Conservation (phyloP, 2,329 filamentous ascomycete genomes). For the Pseudogymnoascus sp. region DNA sequence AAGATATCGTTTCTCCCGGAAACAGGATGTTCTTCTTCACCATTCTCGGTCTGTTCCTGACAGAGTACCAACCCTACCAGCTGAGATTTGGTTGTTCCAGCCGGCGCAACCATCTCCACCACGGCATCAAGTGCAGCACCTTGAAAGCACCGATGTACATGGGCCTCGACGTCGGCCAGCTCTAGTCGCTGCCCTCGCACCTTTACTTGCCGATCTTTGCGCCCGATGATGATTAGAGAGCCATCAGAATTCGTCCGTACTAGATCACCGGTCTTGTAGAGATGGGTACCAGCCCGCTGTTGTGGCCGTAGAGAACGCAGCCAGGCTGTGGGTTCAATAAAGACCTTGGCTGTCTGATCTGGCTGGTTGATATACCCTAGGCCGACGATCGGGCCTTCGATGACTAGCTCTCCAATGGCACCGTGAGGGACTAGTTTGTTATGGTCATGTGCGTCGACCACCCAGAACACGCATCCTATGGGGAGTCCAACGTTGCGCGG, state of each 20-base stretch:
- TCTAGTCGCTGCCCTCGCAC: conserved; percentile 57
- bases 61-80: not conserved
- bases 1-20: not conserved
- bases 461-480: conserved; percentile 10
- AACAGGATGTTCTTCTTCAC: not conserved
- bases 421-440: conserved; percentile 9
- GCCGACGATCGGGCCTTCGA: conserved; percentile 14
- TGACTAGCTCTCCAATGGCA: conserved; percentile 13
- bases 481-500: not conserved
- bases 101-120: not conserved
- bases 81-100: not conserved
- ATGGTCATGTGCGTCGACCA: conserved; percentile 13
- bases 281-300: conserved; percentile 15
- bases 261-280: conserved; percentile 59
- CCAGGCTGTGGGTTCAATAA: conserved; percentile 11
- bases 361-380: conserved; percentile 15
- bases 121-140: not conserved
- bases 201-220: conserved; percentile 58
- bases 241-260: conserved; percentile 51
- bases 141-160: conserved; percentile 1
- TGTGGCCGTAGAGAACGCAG: not conserved
- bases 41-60: not conserved
- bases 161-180: conserved; percentile 50
- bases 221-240: conserved; percentile 53
- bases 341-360: conserved; percentile 13